Evolutionary conservation across 192 early-diverging fungal genomes (phyloP), one percentile per base, ranked within the genome.

Genomic region (Allomyces arbusculus): DNA sequence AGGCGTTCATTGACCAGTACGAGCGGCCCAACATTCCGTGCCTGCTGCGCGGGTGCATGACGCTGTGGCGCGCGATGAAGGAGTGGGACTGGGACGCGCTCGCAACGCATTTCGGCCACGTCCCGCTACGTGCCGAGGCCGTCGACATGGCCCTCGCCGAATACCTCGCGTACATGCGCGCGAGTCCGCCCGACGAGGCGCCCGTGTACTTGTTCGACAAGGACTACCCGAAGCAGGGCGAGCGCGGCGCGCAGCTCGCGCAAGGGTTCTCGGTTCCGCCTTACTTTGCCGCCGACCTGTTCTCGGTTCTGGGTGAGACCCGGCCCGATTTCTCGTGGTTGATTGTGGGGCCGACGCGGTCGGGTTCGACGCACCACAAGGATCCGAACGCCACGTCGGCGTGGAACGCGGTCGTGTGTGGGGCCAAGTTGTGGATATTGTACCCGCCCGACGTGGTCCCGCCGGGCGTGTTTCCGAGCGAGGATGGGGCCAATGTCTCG

Each of bases 171-270:
- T 88, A 87, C 66, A 69, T 76, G 23, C 22, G 62, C 24, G 70
- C 70, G 8, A 61, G 58, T 24, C 73, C 70, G 6, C 71, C 73
- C 62, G 82, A 85, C 44, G 84, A 84, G 72, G 73, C 80, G 26
- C 86, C 85, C 5, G 62, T 87, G 19, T 87, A 86, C 63, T 67
- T 88, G 66, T 87, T 87, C 74, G 86, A 87, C 72, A 84, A 85
- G 68, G 72, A 76, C 24, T 83, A 81, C 70, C 50, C 50, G 50
- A 14, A n/a, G 3, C 50, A 58, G 50, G 75, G 73, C 24, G 72
- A 74, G 10, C 63, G 69, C 11, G 76, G 77, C 58, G 65, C 79
- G 5, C 73, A 68, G 19, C 73, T 86, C 23, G 19, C 74, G 43
- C 66, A 76, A 1, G 85, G 84, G 64, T 84, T 81, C 65, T 63